Base-by-base conservation (phyloP, 2,329 filamentous ascomycete species). In the Aspergillus pseudotamarii region DNA sequence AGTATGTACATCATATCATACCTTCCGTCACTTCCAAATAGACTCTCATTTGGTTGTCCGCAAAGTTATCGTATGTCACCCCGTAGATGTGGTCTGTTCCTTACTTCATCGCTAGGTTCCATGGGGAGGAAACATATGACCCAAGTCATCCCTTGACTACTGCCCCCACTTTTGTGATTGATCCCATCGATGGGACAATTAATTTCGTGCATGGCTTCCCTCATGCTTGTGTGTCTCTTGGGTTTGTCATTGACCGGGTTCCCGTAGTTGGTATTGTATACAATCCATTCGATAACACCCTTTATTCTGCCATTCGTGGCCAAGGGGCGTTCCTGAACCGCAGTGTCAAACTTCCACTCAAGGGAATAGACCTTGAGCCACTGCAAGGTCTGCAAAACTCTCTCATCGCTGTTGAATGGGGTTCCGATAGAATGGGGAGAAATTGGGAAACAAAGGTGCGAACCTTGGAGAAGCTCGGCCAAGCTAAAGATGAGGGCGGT, bases 101-200 rank as follows among this genome's bases (percentile, higher is more conserved):
- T 50, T 38, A 23, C 43, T 32, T 21, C n/a, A 46, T 43, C 10
- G 66, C 57, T 61, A 80, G 77, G 45, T 86, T 86, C 72, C 83
- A 86, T 75, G 85, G 85, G 66, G 85, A 86, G 71, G 86, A 89
- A 71, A 88, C 86, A 2, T 88, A 89, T 75, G 78, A 84, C 55
- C 82, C 85, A 1, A 82, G 83, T 34, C 80, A 79, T 68, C 77
- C 72, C n/a, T 78, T 89, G 53, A 84, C 82, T 0, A 63, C 79
- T 28, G 77, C 76, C 1, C 86, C 87, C 4, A 89, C 87, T 3
- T 88, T 89, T 76, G 81, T 89, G 63, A 82, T 86, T 64, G 87
- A 89, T 71, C 87, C 87, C 6, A 88, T 89, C 57, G 87, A 89
- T 73, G 87, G 87, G 57, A 89, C 87, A 3, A 85, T 85, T 30